These are phyloP conservation scores for Komagataella pseudopastoris DNA, from an alignment of 805 yeast genomes.

Conservation along the genomic window DNA sequence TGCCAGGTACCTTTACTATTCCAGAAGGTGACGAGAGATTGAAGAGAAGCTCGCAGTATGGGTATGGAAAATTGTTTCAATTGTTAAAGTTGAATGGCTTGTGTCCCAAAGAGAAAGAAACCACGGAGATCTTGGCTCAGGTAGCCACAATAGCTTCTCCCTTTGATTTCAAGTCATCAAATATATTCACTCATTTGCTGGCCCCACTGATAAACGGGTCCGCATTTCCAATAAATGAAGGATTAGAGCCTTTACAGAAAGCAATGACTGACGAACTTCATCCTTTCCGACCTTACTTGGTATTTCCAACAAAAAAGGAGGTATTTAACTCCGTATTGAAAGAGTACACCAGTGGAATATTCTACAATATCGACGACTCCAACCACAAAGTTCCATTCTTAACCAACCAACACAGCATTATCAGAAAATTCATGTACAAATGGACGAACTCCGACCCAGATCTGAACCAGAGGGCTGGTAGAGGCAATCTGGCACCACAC, in stretches of 20 bases:
- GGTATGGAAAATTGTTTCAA: conserved; percentile 33
- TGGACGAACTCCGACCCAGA: conserved; percentile 24
- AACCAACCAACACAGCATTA: conserved; percentile 23
- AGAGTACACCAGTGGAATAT: conserved; percentile 26
- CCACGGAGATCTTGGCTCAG: conserved; percentile 27
- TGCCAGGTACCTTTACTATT: conserved; percentile 27
- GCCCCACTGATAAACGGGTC: conserved; percentile 28
- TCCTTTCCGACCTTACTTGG: conserved; percentile 12
- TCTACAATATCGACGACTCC: conserved; percentile 21
- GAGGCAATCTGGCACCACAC: conserved; percentile 28
- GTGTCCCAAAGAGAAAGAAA: conserved; percentile 4
- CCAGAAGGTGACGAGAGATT: conserved; percentile 5
- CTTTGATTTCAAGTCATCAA: conserved; percentile 15
- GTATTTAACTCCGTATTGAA: conserved; percentile 9
- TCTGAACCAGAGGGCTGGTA: conserved; percentile 15
- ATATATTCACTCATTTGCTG: conserved; percentile 32
- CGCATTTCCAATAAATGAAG: conserved; percentile 8
- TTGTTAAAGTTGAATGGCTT: conserved; percentile 21
- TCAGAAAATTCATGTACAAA: conserved; percentile 27
- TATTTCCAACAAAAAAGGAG: conserved; percentile 19
- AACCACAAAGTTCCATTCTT: conserved; percentile 5
- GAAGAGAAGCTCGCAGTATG: conserved; percentile 18
- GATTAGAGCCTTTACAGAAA: conserved; percentile 11
- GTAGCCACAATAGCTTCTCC: conserved; percentile 38
- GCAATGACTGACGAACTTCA: conserved; percentile 6